Conservation (phyloP, 1,284 basidiomycete genomes). For the Ganoderma resinaceum region DNA sequence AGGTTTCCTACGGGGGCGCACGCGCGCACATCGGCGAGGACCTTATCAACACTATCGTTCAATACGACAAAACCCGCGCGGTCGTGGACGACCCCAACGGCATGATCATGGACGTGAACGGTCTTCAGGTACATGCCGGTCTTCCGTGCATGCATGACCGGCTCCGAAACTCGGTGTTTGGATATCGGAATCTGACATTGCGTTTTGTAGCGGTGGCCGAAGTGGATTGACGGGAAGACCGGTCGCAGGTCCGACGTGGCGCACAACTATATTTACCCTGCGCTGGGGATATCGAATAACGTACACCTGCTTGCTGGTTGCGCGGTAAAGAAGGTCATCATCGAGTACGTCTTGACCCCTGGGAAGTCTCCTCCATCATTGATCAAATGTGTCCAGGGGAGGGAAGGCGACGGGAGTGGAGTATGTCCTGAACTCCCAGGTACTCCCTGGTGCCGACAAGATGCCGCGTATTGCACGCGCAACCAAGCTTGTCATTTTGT, state of each 20-base stretch:
- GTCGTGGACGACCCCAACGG: constrained; percentile 33
- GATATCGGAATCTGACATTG: not conserved
- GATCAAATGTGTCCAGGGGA: constrained; percentile 41
- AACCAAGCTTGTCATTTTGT: constrained; percentile 53
- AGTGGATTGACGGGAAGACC: constrained; percentile 57
- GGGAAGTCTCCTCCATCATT: not conserved
- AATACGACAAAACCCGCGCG: constrained; percentile 28
- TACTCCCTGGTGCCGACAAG: constrained; percentile 28
- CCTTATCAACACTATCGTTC: constrained; percentile 28
- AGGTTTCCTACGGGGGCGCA: constrained; percentile 34
- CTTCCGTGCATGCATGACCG: not conserved
- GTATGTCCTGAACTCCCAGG: constrained; percentile 49
- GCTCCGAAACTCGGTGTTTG: not conserved
- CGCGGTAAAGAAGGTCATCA: constrained; percentile 36
- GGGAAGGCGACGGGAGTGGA: constrained; percentile 63
- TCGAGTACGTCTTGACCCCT: constrained; percentile 30
- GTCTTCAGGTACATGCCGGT: constrained; percentile 27
- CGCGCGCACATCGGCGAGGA: constrained; percentile 33
- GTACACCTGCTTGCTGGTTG: constrained; percentile 36
- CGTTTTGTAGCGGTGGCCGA: constrained; percentile 24
- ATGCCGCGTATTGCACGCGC: constrained; percentile 42
- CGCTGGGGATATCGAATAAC: constrained; percentile 35
- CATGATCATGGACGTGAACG: constrained; percentile 33
- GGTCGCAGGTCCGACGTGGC: constrained; percentile 66
- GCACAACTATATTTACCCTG: constrained; percentile 64